phyloP scores from a whole-genome alignment of 805 yeast genomes.

The Barnettozyma sucrosica region DNA sequence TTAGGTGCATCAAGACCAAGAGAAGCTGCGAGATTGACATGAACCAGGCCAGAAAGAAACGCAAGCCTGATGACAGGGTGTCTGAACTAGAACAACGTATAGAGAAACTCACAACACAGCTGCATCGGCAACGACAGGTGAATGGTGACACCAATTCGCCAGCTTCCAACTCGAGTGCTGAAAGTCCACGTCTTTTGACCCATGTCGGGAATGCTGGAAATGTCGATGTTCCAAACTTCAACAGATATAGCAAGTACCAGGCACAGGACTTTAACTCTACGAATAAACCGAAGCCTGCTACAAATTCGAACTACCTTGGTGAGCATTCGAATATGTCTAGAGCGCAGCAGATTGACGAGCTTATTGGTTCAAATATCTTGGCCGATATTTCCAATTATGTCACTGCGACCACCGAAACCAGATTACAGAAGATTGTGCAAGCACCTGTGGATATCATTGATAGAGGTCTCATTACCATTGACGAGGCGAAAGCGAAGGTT shows the following conservation, averaged over 20 bases:
- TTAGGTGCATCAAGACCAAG: conserved; percentile 61
- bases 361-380: conserved; percentile 37
- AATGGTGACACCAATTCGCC: conserved; percentile 8
- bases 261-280: background rate
- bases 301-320: conserved; percentile 3
- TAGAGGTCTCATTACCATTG: conserved; percentile 48
- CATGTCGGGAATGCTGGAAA: conserved; percentile 1
- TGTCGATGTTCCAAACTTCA: conserved; percentile 4
- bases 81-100: conserved; percentile 30
- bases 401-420: conserved; percentile 38
- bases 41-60: conserved; percentile 48
- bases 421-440: conserved; percentile 17
- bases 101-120: conserved; percentile 20
- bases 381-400: conserved; percentile 41
- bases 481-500: conserved; percentile 55
- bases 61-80: conserved; percentile 28
- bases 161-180: conserved; percentile 5
- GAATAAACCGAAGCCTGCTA: background rate
- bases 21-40: conserved; percentile 64
- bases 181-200: conserved; percentile 4
- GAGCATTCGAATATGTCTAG: conserved; percentile 26
- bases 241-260: background rate
- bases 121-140: conserved; percentile 8
- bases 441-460: conserved; percentile 44
- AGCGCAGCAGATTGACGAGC: conserved; percentile 33